Evolutionary conservation across 441 rosid species (phyloP), one percentile per base, ranked within the genome.

Genomic region (Geranium incanum): DNA sequence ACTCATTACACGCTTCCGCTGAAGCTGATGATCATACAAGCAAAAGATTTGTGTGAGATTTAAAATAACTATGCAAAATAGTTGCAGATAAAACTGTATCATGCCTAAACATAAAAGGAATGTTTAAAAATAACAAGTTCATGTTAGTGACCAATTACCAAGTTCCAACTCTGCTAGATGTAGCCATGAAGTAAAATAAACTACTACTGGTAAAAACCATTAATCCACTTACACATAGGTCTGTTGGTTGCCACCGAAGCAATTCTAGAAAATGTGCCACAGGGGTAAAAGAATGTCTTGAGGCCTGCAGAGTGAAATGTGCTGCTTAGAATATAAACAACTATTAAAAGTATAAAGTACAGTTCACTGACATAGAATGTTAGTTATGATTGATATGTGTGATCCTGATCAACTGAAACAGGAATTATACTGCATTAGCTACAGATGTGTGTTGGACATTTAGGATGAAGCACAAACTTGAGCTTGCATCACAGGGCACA

Each of bases 221-320:
- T 12, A 3, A 72, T 68, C 64, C 69, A 72, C 96, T 86, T 82
- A 93, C 98, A 87, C 78, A 85, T 87, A 68, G 85, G 85, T 71
- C 83, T 84, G 72, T 81, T 78, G 63, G 73, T 84, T 36, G 96
- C 96, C 19, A 85, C 93, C 16, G 90, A 68, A 8, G 91, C 88
- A 75, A 93, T 84, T 82, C 80, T 91, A 13, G 98, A 81, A 77
- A 93, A 77, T 60, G 95, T 86, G 73, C 89, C 89, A 71, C 98
- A 93, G 0, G 98, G 97, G 81, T 70, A 89, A 79, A 88, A 86
- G 68, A 87, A 76, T 71, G 97, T 88, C 84, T 79, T 91, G 62
- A 89, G 21, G 72, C 96, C 98, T 93, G 88, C 76, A 79, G 68
- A 60, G 67, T 43, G 23, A 75, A 72, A 73, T 68, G 66, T 6